A percentile compares a stretch with the other conserved stretches of the same genome.
phyloP scores from a whole-genome alignment of 352 stramenopile species.

The Phytophthora sp. region DNA sequence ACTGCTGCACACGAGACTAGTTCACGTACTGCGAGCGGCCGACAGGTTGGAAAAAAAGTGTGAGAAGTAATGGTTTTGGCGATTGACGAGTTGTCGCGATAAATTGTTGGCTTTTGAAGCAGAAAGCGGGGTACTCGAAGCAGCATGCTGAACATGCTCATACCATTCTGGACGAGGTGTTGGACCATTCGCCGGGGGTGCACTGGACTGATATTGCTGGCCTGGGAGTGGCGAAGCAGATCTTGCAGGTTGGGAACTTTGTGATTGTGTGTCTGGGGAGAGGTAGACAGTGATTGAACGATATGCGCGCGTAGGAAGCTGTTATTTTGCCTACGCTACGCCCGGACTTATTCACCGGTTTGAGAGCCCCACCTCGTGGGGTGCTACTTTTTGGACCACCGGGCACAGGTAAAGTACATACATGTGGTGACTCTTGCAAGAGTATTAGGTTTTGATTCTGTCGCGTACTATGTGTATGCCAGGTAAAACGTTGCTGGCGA shows the following conservation, averaged over 20 bases:
- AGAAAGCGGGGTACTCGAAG: slow-evolving; percentile 51
- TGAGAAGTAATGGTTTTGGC: not conserved
- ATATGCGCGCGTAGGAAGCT: too few species aligned
- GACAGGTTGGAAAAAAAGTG: slow-evolving; percentile 24
- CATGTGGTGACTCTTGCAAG: not conserved
- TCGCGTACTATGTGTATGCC: not conserved
- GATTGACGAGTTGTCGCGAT: not conserved
- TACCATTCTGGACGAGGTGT: slow-evolving; percentile 84
- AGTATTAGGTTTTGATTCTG: not conserved
- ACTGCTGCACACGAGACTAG: not conserved
- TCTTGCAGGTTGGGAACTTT: slow-evolving; percentile 66
- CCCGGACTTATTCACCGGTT: slow-evolving; percentile 84
- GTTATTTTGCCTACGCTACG: slow-evolving; percentile 86
- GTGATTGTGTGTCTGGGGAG: not conserved
- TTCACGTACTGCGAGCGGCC: slow-evolving; percentile 6
- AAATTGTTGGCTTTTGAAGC: not conserved
- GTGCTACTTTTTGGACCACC: slow-evolving; percentile 85
- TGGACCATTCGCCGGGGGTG: slow-evolving; percentile 80
- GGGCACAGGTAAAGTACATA: slow-evolving; percentile 56
- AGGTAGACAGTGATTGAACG: too few species aligned
- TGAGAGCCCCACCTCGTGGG: slow-evolving; percentile 69
- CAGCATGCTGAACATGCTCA: slow-evolving; percentile 69
- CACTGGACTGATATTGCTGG: slow-evolving; percentile 87
- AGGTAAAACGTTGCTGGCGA: slow-evolving; percentile 87
- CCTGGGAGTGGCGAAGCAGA: slow-evolving; percentile 85